These are phyloP conservation scores for Coleophoma cylindrospora DNA, from an alignment of 2,329 filamentous ascomycete species.

Conservation along the genomic window DNA sequence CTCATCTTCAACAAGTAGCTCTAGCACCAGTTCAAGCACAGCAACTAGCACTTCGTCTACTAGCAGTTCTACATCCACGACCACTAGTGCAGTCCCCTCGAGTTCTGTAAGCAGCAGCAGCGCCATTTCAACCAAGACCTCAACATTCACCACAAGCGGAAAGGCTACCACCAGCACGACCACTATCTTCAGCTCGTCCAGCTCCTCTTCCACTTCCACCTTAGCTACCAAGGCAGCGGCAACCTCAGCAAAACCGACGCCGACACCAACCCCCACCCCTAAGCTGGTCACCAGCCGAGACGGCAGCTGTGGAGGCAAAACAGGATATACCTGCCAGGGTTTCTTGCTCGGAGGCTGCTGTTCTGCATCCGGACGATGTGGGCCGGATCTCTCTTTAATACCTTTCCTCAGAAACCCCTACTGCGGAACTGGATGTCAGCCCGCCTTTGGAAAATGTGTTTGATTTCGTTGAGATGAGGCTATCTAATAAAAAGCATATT, in stretches of 20 bases:
- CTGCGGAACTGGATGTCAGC: slow-evolving; percentile 25
- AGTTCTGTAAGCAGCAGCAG: no score
- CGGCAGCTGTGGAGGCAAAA: slow-evolving; percentile 12
- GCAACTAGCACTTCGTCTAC: background rate
- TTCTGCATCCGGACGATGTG: slow-evolving; percentile 23
- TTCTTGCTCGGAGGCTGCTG: slow-evolving; percentile 20
- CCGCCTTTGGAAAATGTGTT: slow-evolving; percentile 5
- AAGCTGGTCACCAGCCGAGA: slow-evolving; percentile 4
- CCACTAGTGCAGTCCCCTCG: no score
- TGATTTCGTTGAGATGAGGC: background rate
- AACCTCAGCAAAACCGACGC: background rate
- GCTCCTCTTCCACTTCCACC: background rate
- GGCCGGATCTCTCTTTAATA: slow-evolving; percentile 2
- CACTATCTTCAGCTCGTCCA: background rate
- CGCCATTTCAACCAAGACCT: background rate
- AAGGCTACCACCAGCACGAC: background rate
- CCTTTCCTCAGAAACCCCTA: slow-evolving; percentile 11
- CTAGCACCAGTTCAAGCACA: background rate
- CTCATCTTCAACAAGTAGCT: slow-evolving; percentile 3
- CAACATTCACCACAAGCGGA: background rate
- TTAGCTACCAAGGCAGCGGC: background rate
- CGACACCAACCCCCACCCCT: background rate
- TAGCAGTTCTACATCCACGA: background rate
- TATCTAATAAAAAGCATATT: no score
- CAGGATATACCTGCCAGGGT: slow-evolving; percentile 17